Evolutionary conservation across 257 asterid species (phyloP), one percentile per base, ranked within the genome.

Genomic region (Leptodermis oblonga): DNA sequence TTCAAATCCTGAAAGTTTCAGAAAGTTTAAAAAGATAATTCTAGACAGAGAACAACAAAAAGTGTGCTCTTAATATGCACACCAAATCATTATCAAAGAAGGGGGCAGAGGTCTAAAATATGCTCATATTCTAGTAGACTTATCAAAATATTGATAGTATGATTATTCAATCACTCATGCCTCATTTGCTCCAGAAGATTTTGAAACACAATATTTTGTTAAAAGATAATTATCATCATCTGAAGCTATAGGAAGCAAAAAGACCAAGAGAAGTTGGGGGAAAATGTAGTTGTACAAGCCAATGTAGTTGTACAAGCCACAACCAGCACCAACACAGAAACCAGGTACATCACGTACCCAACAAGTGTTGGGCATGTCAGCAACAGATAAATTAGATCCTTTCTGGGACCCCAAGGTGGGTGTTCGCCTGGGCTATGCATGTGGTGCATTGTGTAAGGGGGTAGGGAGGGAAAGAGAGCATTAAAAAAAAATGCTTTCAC

Each of bases 1-100:
- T 82, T 94, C 81, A 94, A 78, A 88, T 94, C 99, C 99, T 94
- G 90, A 72, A 84, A 78, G 69, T 68, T 80, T 71, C 58, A 77
- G 36, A 31, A 54, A 42, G 28, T 49, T 31, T 49, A 36, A 49
- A 37, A 17, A 23, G 59, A 49, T 31, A 42, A 17, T 58, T 62
- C n/a, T 3, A 1, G 7, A 30, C 45, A 34, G 18, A 22, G 48
- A 22, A 60, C 34, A 18, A 23, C 4, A 25, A 22, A 5, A 3
- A 68, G 1, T 62, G 1, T 62, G 31, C 15, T 26, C 17, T 22
- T 46, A 20, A 7, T 31, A 37, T 7, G 41, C 75, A 62, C 1
- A 20, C 18, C 15, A 63, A 48, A 65, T 25, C 7, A 39, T 22
- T 17, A 49, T 51, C 30, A 59, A 48, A 61, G 41, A 70, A 34